Evolutionary conservation across 768 basidiomycete species (phyloP), one percentile per base, ranked within the genome.

Genomic region (Rhizopogon salebrosus): DNA sequence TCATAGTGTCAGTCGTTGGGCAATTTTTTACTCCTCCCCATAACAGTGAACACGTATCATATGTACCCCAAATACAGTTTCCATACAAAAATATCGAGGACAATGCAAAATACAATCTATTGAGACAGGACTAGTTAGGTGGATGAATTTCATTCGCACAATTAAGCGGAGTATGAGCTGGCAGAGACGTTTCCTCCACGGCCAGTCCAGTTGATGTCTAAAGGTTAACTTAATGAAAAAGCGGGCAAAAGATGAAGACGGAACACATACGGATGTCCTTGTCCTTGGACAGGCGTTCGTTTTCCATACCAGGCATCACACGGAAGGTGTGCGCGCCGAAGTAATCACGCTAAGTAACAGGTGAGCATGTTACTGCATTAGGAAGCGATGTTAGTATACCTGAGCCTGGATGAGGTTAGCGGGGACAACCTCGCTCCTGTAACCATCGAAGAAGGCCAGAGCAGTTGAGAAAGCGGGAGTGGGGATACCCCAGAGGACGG

Each of bases 281-380:
- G 67, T 83, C 87, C 54, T 80, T 63, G 73, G 84, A 82, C 73
- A 95, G 85, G 65, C 75, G 84, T 46, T 78, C 78, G 71, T 91
- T 95, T 74, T 93, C 94, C 74, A 89, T 89, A 50, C 95, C 93
- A 51, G 93, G 87, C 35, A 92, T 76, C 54, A 98, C 93, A 50
- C 85, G 82, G 92, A 97, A 98, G 51, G 95, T 98, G 78, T 98
- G 95, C 40, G 95, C 92, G 72, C 97, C 95, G 70, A 99, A 99
- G 83, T 95, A 99, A 68, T 99, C 95, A 69, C 95, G 92, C 86
- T 89, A 52, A 26, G 41, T 54, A 7, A 38, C 42, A 53, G 43
- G n/a, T 57, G 35, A 18, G 20, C 38, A 62, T 22, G 49, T 42
- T 38, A 52, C 51, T 35, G 2, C 10, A 53, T 23, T 46, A 27